These are phyloP conservation scores for Strigomonas galati DNA, from an alignment of 208 protist genomes.

Conservation along the genomic window DNA sequence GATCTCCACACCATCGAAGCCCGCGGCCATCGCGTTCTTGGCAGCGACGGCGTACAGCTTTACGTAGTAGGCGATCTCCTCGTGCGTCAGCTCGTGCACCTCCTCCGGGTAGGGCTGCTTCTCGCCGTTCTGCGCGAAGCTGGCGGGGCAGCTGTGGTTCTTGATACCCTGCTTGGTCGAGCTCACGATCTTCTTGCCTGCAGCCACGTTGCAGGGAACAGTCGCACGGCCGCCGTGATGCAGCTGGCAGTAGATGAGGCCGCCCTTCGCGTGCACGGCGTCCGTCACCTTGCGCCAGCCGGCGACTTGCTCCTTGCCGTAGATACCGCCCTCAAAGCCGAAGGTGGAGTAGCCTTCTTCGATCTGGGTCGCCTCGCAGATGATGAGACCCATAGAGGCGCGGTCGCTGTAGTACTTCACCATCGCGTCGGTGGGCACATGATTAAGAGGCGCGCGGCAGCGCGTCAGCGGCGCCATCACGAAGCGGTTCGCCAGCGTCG, in stretches of 20 bases:
- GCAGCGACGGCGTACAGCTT: conserved; percentile 61
- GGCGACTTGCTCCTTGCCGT: conserved; percentile 44
- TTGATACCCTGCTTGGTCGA: conserved; percentile 27
- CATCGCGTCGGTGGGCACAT: conserved; percentile 41
- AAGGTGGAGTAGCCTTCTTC: conserved; percentile 44
- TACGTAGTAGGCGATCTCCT: conserved; percentile 62
- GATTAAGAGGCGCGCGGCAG: conserved; percentile 35
- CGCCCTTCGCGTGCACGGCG: conserved; percentile 69
- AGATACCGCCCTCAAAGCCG: conserved; percentile 51
- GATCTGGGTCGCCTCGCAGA: conserved; percentile 64
- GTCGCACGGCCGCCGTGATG: conserved; percentile 54
- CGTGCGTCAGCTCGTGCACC: conserved; percentile 39
- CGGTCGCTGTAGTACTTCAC: conserved; percentile 69
- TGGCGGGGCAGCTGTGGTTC: conserved; percentile 20
- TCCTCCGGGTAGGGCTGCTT: conserved; percentile 29
- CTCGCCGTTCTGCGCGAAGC: conserved; percentile 21
- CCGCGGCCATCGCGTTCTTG: conserved; percentile 60
- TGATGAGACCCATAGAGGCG: conserved; percentile 60
- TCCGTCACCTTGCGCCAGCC: conserved; percentile 69
- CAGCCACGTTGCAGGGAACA: conserved; percentile 30
- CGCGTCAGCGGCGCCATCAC: conserved; percentile 70
- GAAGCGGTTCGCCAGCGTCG: conserved; percentile 50
- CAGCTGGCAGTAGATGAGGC: conserved; percentile 63
- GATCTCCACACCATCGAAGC: conserved; percentile 91
- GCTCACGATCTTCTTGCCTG: conserved; percentile 22